Percentiles rank a stretch among this genome's conserved stretches.
phyloP scores from a whole-genome alignment of 371 early-diverging fungal genomes.

The Mucor saturninus region DNA sequence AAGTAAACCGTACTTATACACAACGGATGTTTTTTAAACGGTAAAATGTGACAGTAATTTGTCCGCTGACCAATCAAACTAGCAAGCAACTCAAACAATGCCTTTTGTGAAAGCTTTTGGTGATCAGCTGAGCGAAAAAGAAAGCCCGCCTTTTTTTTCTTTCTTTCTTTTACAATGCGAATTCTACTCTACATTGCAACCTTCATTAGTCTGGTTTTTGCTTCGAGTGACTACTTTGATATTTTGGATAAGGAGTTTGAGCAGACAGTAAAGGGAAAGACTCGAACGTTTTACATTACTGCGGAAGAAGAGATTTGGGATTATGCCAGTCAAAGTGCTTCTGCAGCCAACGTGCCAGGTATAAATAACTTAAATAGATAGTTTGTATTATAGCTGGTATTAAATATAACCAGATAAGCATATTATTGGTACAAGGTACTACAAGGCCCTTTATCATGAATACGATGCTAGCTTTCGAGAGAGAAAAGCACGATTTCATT shows the following conservation, averaged over 20 bases:
- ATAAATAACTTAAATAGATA: constrained; percentile 4
- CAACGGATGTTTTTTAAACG: too few relatives aligned
- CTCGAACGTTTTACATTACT: constrained; percentile 45
- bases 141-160: too few relatives aligned
- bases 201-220: background rate
- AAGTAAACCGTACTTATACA: too few relatives aligned
- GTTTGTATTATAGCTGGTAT: too few relatives aligned
- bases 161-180: background rate
- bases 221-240: constrained; percentile 30
- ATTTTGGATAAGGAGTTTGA: constrained; percentile 39
- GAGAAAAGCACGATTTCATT: constrained; percentile 25
- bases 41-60: too few relatives aligned
- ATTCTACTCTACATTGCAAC: background rate
- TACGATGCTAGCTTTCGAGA: constrained; percentile 45
- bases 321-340: constrained; percentile 32
- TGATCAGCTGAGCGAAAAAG: too few relatives aligned
- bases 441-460: constrained; percentile 54
- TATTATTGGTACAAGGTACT: constrained; percentile 45
- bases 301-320: constrained; percentile 58
- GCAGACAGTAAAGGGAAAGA: constrained; percentile 31
- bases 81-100: too few relatives aligned
- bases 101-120: too few relatives aligned
- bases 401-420: background rate
- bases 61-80: too few relatives aligned
- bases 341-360: constrained; percentile 18